Base-by-base conservation (phyloP, 208 protist species). In the Acanthamoeba lenticulata region DNA sequence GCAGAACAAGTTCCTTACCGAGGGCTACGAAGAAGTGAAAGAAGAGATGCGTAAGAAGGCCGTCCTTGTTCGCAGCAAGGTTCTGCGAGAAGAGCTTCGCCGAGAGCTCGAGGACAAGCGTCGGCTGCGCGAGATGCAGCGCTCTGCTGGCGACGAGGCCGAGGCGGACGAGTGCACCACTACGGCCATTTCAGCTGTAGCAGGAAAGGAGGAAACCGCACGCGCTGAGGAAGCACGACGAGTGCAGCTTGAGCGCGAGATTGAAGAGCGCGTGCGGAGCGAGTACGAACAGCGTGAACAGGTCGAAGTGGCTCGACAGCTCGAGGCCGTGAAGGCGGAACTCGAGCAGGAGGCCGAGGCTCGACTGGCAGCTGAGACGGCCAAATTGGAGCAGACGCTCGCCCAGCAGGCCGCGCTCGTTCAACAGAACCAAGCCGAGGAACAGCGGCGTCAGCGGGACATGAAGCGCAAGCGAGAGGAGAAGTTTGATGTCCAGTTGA, bases 1-100 rank as follows among this genome's bases (percentile, higher is more conserved):
- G 44, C 74, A 57, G 44, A 85, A 85, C 74, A 85, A 47, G 74
- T 55, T 85, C 44, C 45, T 85, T 17, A 85, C 27, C 27, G 74
- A 85, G 74, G 32, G 74, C 45, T 85, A 85, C 74, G 74, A 85
- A 27, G 32, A 85, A 9, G 74, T 85, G 4, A 85, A 85, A 40
- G 74, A 85, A 27, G 74, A 85, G 74, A 85, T 85, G 74, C 19
- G 74, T 6, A 85, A 85, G 74, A 85, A 55, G 44, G 74, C 74
- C n/a, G 74, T 42, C 1, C 21, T 85, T 0, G 55, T 85, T 19
- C 74, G 74, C 74, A 38, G 74, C 32, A 85, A 85, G 74, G 74
- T 85, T 19, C 74, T 85, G 42, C 74, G 74, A 21, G 38, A 85
- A 1, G 74, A 85, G 45, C 74, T 85, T 21, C 38, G 44, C 24